Conservation (phyloP, 176 grass and related monocot genomes). For the Raddia guianensis region DNA sequence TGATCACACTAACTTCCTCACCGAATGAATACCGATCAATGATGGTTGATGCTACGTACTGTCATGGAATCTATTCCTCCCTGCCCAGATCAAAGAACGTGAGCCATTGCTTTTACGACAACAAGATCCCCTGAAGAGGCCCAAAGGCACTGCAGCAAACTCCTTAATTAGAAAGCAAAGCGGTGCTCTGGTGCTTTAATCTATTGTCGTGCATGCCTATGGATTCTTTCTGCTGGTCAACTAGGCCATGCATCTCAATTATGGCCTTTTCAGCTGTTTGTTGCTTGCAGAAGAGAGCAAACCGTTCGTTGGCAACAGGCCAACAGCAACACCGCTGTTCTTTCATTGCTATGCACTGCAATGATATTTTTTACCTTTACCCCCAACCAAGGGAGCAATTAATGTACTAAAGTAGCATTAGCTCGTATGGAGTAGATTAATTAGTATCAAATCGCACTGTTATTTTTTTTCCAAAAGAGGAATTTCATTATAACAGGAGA, state of each 20-base stretch:
- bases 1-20: background rate
- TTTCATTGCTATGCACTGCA: constrained; percentile 1
- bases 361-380: background rate
- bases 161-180: constrained; percentile 33
- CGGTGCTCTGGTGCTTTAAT: constrained; percentile 9
- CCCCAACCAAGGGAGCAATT: background rate
- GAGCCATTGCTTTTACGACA: constrained; percentile 38
- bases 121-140: background rate
- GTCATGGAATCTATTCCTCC: constrained; percentile 36
- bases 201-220: background rate
- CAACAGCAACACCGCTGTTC: background rate
- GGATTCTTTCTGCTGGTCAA: constrained; percentile 45
- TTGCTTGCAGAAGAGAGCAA: constrained; percentile 27
- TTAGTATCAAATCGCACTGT: background rate
- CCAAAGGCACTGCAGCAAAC: background rate
- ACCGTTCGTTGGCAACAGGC: background rate
- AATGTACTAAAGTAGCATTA: background rate
- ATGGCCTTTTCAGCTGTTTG: constrained; percentile 8
- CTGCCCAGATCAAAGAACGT: background rate
- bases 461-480: background rate
- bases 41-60: background rate
- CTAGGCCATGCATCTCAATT: background rate
- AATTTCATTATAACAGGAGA: too few relatives aligned
- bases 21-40: background rate
- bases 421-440: background rate